Percentiles rank a stretch among this genome's conserved stretches.
These are phyloP conservation scores for Malania oleifera DNA, from an alignment of 164 flowering plant species.

Conservation along the genomic window DNA sequence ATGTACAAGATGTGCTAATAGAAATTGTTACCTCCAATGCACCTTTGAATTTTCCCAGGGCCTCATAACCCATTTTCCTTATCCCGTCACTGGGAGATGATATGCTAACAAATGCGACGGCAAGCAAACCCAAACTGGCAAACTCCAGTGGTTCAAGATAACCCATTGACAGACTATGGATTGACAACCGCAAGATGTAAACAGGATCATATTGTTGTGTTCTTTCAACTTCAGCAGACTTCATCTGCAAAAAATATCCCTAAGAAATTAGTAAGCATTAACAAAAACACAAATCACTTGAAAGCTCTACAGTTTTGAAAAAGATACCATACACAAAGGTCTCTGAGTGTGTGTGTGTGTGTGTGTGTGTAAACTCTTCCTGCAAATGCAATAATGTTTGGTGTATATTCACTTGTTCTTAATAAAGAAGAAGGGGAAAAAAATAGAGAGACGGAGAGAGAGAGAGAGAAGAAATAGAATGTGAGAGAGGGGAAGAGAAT, in stretches of 20 bases:
- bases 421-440: no score
- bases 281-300: background rate
- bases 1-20: background rate
- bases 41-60: constrained; percentile 55
- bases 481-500: no score
- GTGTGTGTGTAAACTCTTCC: no score
- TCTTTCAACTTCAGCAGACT: constrained; percentile 18
- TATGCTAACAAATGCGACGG: constrained; percentile 67
- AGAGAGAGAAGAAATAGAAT: no score
- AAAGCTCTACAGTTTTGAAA: background rate
- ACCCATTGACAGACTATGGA: constrained; percentile 58
- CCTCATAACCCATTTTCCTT: constrained; percentile 73
- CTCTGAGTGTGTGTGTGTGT: no score
- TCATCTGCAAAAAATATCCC: constrained; percentile 31
- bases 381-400: no score
- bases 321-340: no score
- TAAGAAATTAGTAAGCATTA: constrained; percentile 9
- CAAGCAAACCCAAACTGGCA: constrained; percentile 82
- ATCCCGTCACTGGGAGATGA: constrained; percentile 73
- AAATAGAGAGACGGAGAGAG: no score
- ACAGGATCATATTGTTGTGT: constrained; percentile 69
- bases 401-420: no score
- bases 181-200: constrained; percentile 70
- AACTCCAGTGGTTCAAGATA: constrained; percentile 79
- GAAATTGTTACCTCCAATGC: constrained; percentile 51